Percentiles rank a stretch among this genome's conserved stretches.
These are phyloP conservation scores for Elymus sibiricus DNA, from an alignment of 176 grass and related monocot species.

Conservation along the genomic window DNA sequence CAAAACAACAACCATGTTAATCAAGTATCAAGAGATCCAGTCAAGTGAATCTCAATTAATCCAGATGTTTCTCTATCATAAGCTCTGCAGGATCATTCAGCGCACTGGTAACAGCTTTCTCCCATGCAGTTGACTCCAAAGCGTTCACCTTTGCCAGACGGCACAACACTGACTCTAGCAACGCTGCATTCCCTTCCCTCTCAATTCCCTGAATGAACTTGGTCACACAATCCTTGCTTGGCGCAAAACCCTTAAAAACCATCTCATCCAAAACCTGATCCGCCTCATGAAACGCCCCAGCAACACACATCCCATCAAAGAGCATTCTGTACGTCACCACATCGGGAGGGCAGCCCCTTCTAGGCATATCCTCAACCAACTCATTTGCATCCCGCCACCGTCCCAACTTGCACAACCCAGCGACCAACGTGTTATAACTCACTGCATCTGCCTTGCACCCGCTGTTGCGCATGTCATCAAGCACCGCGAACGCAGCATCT, in stretches of 20 bases:
- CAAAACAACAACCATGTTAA: background rate
- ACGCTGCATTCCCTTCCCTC: conserved; percentile 28
- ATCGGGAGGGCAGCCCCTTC: conserved; percentile 46
- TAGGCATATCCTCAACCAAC: conserved; percentile 63
- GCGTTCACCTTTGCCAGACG: background rate
- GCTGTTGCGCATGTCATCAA: conserved; percentile 57
- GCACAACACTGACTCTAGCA: conserved; percentile 24
- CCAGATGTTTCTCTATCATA: conserved; percentile 6
- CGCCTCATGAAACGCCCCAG: conserved; percentile 37
- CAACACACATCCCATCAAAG: conserved; percentile 56
- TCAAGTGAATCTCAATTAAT: conserved; percentile 6
- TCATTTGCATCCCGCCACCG: conserved; percentile 42
- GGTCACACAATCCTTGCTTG: conserved; percentile 24
- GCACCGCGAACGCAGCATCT: conserved; percentile 40
- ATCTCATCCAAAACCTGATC: conserved; percentile 58
- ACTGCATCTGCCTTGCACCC: conserved; percentile 43
- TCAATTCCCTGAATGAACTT: conserved; percentile 50
- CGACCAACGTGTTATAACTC: conserved; percentile 59
- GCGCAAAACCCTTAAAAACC: conserved; percentile 56
- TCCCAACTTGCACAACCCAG: conserved; percentile 45
- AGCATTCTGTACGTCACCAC: conserved; percentile 57
- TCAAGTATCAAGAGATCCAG: background rate
- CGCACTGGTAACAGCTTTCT: conserved; percentile 19
- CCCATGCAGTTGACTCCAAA: conserved; percentile 46
- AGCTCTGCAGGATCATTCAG: background rate